These are phyloP conservation scores for Didymosphaeria variabile DNA, from an alignment of 2,329 filamentous ascomycete species.

Conservation along the genomic window DNA sequence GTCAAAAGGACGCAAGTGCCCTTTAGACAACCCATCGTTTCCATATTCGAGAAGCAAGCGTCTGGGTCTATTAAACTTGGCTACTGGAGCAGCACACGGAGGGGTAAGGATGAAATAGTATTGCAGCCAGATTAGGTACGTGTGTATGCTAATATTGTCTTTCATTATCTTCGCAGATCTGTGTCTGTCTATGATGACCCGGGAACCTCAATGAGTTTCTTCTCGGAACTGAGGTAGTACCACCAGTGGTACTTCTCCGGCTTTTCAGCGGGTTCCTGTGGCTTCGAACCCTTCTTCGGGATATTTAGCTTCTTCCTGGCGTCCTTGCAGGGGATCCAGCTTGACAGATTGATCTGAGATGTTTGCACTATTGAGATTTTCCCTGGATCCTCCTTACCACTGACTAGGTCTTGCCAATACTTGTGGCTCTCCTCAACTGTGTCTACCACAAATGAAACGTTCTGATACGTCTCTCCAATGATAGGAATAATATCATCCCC, in stretches of 20 bases:
- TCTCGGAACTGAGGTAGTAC: not conserved
- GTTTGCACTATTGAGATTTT: not conserved
- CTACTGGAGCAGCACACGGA: too few species aligned
- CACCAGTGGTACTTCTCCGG: conserved; percentile 4
- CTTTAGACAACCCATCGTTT: too few species aligned
- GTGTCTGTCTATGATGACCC: not conserved
- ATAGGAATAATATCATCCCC: not conserved
- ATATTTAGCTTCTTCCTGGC: not conserved
- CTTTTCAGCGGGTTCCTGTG: not conserved
- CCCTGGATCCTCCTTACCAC: not conserved
- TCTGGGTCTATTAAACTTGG: too few species aligned
- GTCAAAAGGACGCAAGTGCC: too few species aligned
- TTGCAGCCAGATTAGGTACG: too few species aligned
- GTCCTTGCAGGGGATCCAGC: conserved; percentile 7
- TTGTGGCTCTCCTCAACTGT: not conserved
- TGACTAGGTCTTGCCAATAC: not conserved
- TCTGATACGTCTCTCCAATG: not conserved
- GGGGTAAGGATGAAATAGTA: too few species aligned
- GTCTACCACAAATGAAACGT: not conserved
- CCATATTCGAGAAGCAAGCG: too few species aligned
- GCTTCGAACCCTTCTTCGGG: conserved; percentile 1
- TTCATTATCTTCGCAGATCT: too few species aligned
- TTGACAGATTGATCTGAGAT: not conserved
- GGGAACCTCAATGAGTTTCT: not conserved
- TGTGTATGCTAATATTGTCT: too few species aligned